A percentile compares a stretch with the other conserved stretches of the same genome.
These are phyloP conservation scores for Lentinula sp. DNA, from an alignment of 768 basidiomycete species.

Conservation along the genomic window DNA sequence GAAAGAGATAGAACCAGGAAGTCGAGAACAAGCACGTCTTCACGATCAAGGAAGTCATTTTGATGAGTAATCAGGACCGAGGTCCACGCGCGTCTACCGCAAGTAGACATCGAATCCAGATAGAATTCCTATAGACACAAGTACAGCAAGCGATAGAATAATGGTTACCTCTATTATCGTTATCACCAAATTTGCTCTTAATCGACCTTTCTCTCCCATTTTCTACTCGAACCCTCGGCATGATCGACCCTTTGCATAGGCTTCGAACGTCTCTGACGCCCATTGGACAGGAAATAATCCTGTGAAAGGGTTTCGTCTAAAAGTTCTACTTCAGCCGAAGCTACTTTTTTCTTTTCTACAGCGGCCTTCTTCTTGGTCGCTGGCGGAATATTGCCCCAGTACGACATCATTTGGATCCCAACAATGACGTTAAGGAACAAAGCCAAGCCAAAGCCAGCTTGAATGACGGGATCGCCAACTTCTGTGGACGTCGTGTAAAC, in stretches of 20 bases:
- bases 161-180: background rate
- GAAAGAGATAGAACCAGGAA: background rate
- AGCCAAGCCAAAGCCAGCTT: constrained; percentile 66
- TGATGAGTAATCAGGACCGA: background rate
- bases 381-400: constrained; percentile 33
- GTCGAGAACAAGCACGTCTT: background rate
- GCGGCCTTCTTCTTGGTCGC: background rate
- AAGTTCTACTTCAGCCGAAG: background rate
- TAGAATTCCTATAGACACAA: background rate
- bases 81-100: background rate
- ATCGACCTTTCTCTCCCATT: constrained; percentile 3
- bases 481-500: constrained; percentile 92
- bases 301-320: background rate
- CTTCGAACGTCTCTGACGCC: background rate
- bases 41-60: background rate
- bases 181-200: background rate
- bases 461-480: constrained; percentile 74
- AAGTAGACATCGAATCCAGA: background rate
- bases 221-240: background rate
- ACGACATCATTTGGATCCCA: constrained; percentile 58
- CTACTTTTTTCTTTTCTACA: background rate
- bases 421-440: constrained; percentile 59
- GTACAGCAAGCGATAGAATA: background rate
- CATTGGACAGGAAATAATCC: constrained; percentile 1
- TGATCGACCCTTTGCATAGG: background rate